These are phyloP conservation scores for Withania somnifera DNA, from an alignment of 305 asterid species.

Conservation along the genomic window DNA sequence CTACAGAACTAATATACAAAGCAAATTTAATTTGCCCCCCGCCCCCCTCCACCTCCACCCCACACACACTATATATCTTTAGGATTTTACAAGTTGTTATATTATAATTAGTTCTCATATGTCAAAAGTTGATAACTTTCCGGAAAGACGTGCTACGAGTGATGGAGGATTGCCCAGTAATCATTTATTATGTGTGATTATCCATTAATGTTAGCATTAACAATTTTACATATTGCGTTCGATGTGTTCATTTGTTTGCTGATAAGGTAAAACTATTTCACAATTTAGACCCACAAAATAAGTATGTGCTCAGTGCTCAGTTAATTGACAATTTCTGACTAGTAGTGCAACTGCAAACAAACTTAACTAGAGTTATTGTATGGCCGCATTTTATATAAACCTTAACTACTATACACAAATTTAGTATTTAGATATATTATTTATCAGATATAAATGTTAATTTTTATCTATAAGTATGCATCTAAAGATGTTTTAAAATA, in stretches of 20 bases:
- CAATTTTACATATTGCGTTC: neutral
- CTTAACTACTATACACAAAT: neutral
- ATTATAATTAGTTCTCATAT: neutral
- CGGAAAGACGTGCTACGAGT: neutral
- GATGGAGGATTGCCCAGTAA: neutral
- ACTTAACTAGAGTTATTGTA: neutral
- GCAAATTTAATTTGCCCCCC: neutral
- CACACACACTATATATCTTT: neutral
- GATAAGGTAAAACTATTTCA: neutral
- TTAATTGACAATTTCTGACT: neutral
- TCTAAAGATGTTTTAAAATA: too few relatives aligned
- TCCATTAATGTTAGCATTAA: neutral
- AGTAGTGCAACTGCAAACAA: too few relatives aligned
- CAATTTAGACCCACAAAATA: neutral
- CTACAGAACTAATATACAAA: neutral
- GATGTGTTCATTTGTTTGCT: neutral
- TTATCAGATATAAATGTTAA: too few relatives aligned
- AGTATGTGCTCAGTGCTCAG: neutral
- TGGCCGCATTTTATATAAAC: neutral
- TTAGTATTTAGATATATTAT: too few relatives aligned
- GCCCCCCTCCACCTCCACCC: too few relatives aligned
- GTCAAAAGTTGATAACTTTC: neutral
- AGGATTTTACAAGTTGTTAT: neutral
- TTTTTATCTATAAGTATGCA: too few relatives aligned
- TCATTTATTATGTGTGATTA: neutral